Conservation (phyloP, 1,139 yeast genomes). For the Diutina neorugosa region DNA sequence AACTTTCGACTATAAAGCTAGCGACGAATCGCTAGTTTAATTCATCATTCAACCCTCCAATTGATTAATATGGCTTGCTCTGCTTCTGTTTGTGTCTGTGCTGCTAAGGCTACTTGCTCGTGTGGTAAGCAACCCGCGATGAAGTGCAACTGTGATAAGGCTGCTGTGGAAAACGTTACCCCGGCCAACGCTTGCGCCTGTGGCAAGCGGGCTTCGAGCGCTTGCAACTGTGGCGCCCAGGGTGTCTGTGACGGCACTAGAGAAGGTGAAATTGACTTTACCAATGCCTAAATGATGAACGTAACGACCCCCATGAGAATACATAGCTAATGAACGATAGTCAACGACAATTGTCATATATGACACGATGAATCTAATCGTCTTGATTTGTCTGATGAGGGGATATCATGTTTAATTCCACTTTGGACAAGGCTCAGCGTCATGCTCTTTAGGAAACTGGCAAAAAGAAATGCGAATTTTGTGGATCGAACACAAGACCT, state of each 20-base stretch:
- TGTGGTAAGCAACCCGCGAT: slow-evolving; percentile 38
- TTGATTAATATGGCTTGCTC: slow-evolving; percentile 24
- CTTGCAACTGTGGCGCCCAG: slow-evolving; percentile 32
- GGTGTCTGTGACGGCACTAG: slow-evolving; percentile 28
- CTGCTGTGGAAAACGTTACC: slow-evolving; percentile 26
- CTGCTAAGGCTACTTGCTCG: slow-evolving; percentile 37
- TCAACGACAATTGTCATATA: too few relatives aligned
- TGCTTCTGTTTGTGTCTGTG: slow-evolving; percentile 34
- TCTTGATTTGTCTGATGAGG: too few relatives aligned
- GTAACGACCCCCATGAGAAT: background rate
- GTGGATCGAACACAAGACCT: slow-evolving; percentile 4
- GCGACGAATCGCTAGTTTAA: background rate
- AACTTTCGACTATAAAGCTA: background rate
- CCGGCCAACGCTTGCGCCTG: slow-evolving; percentile 35
- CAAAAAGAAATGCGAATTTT: background rate
- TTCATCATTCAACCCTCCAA: background rate
- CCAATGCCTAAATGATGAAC: slow-evolving; percentile 8
- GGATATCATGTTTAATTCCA: too few relatives aligned
- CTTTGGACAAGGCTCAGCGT: too few relatives aligned
- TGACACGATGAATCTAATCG: too few relatives aligned
- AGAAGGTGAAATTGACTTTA: slow-evolving; percentile 37
- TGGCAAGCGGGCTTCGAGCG: slow-evolving; percentile 30
- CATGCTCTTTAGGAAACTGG: too few relatives aligned
- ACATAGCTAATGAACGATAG: background rate
- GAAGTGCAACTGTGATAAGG: slow-evolving; percentile 32